A percentile compares a stretch with the other conserved stretches of the same genome.
Conservation (phyloP, 495 filamentous ascomycete genomes). For the Staphylotrichum tortipilum region DNA sequence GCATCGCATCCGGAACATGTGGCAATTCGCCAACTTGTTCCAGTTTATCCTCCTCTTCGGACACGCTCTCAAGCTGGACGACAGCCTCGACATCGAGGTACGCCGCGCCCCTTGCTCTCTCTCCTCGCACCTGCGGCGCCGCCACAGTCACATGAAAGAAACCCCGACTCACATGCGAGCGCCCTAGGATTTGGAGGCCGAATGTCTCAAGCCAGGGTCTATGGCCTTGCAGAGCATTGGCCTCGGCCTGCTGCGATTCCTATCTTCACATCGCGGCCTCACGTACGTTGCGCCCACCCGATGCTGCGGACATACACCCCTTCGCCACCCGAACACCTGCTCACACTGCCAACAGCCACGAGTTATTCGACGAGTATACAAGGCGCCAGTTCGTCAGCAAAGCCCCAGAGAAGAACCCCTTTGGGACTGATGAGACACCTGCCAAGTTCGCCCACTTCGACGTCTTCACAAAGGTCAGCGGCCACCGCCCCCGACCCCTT, state of each 20-base stretch:
- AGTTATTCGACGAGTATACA: conserved; percentile 91
- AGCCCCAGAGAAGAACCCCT: conserved; percentile 74
- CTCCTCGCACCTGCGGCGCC: not conserved
- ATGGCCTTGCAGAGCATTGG: conserved; percentile 70
- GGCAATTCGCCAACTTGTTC: conserved; percentile 91
- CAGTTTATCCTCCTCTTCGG: conserved; percentile 91
- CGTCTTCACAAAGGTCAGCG: conserved; percentile 61
- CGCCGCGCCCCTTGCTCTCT: conserved; percentile 21
- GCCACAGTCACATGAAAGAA: not conserved
- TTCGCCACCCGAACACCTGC: conserved; percentile 2
- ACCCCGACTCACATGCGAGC: not conserved
- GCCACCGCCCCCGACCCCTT: not conserved
- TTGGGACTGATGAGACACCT: conserved; percentile 67
- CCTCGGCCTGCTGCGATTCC: conserved; percentile 80
- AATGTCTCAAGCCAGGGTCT: conserved; percentile 74
- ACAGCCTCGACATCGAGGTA: conserved; percentile 81
- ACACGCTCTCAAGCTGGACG: conserved; percentile 76
- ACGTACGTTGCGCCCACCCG: conserved; percentile 50
- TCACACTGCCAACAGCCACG: conserved; percentile 48
- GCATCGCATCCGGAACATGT: conserved; percentile 69
- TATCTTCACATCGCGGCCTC: conserved; percentile 86
- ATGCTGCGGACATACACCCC: conserved; percentile 3
- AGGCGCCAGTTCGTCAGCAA: conserved; percentile 81
- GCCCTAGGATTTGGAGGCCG: conserved; percentile 73
- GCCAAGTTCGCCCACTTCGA: conserved; percentile 73